Evolutionary conservation across 371 early-diverging fungal species (phyloP).

Genomic region (Phascolomyces articulosus): DNA sequence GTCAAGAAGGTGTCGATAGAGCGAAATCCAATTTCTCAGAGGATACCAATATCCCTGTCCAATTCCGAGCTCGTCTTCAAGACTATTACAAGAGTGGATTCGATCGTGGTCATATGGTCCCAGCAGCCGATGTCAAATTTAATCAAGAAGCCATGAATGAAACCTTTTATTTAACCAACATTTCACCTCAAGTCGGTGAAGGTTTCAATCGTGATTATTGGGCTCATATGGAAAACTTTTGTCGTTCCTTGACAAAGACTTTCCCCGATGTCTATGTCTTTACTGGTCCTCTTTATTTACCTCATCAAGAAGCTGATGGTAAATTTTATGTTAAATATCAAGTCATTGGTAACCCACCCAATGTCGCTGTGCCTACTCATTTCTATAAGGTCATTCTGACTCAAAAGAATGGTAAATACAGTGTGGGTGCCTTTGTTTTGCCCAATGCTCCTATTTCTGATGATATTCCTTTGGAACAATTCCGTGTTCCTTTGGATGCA

Average conservation of each 20-base stretch:
- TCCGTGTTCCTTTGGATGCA: constrained; percentile 77
- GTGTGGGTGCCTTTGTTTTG: constrained; percentile 80
- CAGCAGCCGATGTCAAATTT: constrained; percentile 81
- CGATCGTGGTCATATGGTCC: constrained; percentile 86
- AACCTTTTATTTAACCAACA: constrained; percentile 80
- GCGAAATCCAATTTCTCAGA: constrained; percentile 73
- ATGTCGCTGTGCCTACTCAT: constrained; percentile 92
- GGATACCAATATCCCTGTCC: constrained; percentile 63
- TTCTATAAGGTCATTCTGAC: constrained; percentile 87
- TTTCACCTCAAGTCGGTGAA: constrained; percentile 82
- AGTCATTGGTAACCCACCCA: constrained; percentile 88
- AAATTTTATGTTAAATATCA: constrained; percentile 87
- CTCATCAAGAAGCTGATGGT: constrained; percentile 66
- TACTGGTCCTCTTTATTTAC: constrained; percentile 83
- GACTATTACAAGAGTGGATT: constrained; percentile 78
- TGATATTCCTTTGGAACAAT: constrained; percentile 66
- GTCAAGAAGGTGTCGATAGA: constrained; percentile 62
- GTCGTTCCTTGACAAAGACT: constrained; percentile 62
- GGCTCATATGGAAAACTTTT: constrained; percentile 81
- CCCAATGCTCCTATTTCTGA: constrained; percentile 82
- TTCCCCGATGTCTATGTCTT: constrained; percentile 79
- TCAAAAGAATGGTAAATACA: constrained; percentile 51
- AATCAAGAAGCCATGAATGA: constrained; percentile 76
- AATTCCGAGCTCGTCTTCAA: constrained; percentile 68
- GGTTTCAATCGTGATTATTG: constrained; percentile 88